Percentiles rank a stretch among this genome's conserved stretches.
These are phyloP conservation scores for Helicostylum pulchrum DNA, from an alignment of 192 early-diverging fungal genomes.

Conservation along the genomic window DNA sequence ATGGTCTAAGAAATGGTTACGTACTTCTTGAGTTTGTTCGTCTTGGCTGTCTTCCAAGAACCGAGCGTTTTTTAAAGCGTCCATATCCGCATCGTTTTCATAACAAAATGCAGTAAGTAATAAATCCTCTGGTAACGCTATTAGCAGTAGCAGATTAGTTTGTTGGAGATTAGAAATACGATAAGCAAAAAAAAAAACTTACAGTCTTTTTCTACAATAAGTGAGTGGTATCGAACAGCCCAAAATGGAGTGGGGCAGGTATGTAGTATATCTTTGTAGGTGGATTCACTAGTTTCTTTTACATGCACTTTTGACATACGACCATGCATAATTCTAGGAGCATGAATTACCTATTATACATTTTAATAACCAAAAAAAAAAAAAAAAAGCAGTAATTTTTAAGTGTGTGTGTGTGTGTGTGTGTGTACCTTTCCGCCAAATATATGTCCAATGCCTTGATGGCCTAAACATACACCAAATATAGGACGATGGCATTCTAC, in stretches of 20 bases:
- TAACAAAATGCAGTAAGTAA: conserved; percentile 60
- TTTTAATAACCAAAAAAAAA: background rate
- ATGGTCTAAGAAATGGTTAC: conserved; percentile 21
- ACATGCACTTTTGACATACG: conserved; percentile 59
- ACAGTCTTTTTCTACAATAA: conserved; percentile 65
- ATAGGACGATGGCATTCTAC: conserved; percentile 59
- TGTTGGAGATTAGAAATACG: no score
- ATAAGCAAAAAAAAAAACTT: conserved; percentile 1
- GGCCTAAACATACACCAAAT: conserved; percentile 91
- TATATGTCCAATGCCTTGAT: conserved; percentile 78
- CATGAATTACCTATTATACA: conserved; percentile 48
- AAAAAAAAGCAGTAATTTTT: background rate
- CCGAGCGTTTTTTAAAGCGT: conserved; percentile 20
- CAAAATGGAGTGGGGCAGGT: conserved; percentile 61
- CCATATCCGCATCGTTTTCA: conserved; percentile 40
- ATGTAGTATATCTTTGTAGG: conserved; percentile 46
- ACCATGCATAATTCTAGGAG: conserved; percentile 78
- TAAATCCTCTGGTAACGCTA: conserved; percentile 62
- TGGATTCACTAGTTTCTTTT: conserved; percentile 15
- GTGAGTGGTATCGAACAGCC: conserved; percentile 89
- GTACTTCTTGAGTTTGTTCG: conserved; percentile 8
- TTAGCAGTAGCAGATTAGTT: no score
- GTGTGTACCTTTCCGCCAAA: conserved; percentile 61
- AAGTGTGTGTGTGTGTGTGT: no score
- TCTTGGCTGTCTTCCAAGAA: conserved; percentile 23